Percentiles rank a stretch among this genome's conserved stretches.
phyloP scores from a whole-genome alignment of 352 stramenopile genomes.

The Pythium volutum region DNA sequence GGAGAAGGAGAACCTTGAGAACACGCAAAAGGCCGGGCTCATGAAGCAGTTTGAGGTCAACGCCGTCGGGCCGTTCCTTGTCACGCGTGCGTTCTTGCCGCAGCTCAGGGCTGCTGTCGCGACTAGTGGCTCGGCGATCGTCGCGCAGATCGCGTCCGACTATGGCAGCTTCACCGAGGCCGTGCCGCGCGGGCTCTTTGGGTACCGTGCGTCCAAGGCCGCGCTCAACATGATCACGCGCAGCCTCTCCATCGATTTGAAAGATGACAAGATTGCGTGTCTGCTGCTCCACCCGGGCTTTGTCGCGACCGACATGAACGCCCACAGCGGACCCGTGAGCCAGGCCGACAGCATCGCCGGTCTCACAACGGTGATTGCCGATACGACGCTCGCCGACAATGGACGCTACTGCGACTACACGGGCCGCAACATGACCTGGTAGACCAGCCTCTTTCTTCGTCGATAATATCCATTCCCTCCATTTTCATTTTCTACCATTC shows the following conservation, averaged over 20 bases:
- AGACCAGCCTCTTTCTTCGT: background rate
- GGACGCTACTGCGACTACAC: conserved; percentile 33
- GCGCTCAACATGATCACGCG: conserved; percentile 65
- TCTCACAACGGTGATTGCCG: conserved; percentile 52
- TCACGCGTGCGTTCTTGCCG: conserved; percentile 49
- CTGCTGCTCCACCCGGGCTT: conserved; percentile 49
- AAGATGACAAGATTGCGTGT: conserved; percentile 35
- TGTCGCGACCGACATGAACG: conserved; percentile 54
- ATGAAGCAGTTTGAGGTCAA: conserved; percentile 69
- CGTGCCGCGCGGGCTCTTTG: conserved; percentile 41
- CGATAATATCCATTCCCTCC: background rate
- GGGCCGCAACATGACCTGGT: conserved; percentile 29
- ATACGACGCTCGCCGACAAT: conserved; percentile 52
- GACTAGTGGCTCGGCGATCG: conserved; percentile 23
- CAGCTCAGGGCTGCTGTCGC: conserved; percentile 35
- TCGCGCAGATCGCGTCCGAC: conserved; percentile 39
- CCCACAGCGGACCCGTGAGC: conserved; percentile 39
- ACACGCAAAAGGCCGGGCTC: conserved; percentile 38
- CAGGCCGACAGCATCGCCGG: conserved; percentile 42
- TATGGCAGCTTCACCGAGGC: conserved; percentile 51
- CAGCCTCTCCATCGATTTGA: conserved; percentile 38
- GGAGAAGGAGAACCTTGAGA: conserved; percentile 22
- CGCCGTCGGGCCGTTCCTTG: conserved; percentile 47
- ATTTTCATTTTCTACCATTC: background rate
- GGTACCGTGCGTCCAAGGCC: conserved; percentile 64